Evolutionary conservation across 495 filamentous ascomycete genomes (phyloP).

Genomic region (Haplographium delicatum): DNA sequence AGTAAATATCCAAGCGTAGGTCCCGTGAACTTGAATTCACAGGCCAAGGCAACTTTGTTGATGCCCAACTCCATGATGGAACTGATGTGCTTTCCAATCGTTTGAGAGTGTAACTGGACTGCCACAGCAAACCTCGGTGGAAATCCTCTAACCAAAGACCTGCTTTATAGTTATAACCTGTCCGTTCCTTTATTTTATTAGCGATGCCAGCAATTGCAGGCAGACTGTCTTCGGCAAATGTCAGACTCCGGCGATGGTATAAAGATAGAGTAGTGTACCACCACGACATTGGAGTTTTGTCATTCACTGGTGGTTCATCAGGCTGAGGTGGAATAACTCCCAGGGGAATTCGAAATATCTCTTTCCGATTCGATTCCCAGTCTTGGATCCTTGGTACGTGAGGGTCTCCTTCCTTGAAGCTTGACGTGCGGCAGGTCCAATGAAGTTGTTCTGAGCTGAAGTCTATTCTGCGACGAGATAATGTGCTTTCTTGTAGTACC

Average conservation of each 20-base stretch:
- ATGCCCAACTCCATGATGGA: constrained; percentile 10
- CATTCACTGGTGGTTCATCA: background rate
- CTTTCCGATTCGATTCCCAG: background rate
- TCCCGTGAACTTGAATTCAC: background rate
- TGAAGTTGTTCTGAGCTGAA: background rate
- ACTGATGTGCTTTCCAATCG: background rate
- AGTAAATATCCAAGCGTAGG: background rate
- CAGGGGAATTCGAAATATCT: background rate
- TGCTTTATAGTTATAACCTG: background rate
- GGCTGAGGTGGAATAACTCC: background rate
- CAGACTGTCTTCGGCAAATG: background rate
- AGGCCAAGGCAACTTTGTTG: background rate
- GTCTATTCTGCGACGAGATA: constrained; percentile 8
- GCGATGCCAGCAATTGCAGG: constrained; percentile 6
- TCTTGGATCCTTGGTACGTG: background rate
- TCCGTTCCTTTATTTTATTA: background rate
- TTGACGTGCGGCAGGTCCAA: background rate
- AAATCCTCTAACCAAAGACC: constrained; percentile 4
- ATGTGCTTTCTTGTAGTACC: constrained; percentile 9
- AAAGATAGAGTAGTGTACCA: background rate
- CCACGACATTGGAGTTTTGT: background rate
- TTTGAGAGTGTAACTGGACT: background rate
- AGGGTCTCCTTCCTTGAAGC: background rate
- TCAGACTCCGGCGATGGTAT: background rate
- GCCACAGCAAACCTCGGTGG: constrained; percentile 3